Evolutionary conservation across 495 filamentous ascomycete genomes (phyloP), one percentile per base, ranked within the genome.

Genomic region (Aspergillus bridgeri): DNA sequence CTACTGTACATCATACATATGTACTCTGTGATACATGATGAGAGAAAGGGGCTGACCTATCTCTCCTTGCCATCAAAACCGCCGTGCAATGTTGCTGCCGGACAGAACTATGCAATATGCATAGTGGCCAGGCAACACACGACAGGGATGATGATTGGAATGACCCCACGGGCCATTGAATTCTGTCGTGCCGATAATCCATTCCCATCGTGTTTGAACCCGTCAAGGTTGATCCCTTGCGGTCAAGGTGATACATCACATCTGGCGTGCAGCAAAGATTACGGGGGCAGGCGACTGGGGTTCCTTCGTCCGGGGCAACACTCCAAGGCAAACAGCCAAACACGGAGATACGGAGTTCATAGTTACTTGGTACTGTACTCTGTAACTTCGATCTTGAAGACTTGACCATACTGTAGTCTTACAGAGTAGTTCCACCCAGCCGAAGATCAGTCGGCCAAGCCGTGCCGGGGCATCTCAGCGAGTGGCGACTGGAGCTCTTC

Each of bases 201-300:
- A 20, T 47, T 47, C 22, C 18, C 18, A 47, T 47, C 22, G 22
- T 20, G 20, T 50, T 18, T 50, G 48, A 27, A 11, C 48, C 48
- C 20, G 50, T 47, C 5, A 23, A 47, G n/a, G 21, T 47, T 47
- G 44, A 54, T 46, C 52, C 52, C 52, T 54, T 54, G 52, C 52
- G 21, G 20, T 54, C 19, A n/a, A 22, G 21, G 52, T 54, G 52
- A 54, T 46, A 54, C 52, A 54, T 54, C 52, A 54, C 52, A 54
- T 18, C 20, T 18, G 11, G n/a, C 51, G 21, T 53, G 18, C 48
- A 25, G 18, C 7, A 20, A 51, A 25, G 23, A 51, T 38, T 9
- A 38, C 9, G 33, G 33, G 33, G 33, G 13, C 3, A 13, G 2
- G 8, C 3, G 8, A 15, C 33, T 38, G 11, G 9, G n/a, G n/a